Conservation (phyloP, 306 rosid species). For the Phaseolus lunatus region DNA sequence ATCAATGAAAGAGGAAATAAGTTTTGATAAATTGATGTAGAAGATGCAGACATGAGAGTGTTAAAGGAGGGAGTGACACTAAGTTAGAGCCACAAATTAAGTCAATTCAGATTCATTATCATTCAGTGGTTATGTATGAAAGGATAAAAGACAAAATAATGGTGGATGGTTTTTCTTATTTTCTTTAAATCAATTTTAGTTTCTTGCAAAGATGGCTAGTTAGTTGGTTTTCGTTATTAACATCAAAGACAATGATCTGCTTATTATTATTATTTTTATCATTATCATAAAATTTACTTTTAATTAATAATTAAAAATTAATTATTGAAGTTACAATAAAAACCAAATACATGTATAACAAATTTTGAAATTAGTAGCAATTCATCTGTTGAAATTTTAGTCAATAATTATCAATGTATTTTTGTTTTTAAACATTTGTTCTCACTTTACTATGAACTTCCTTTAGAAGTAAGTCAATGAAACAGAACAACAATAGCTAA, state of each 20-base stretch:
- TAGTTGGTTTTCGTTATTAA: not conserved
- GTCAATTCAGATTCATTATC: constrained; percentile 29
- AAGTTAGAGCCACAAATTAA: not conserved
- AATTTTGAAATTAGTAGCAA: not conserved
- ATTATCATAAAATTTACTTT: not conserved
- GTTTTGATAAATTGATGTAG: constrained; percentile 1
- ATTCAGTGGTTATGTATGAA: constrained; percentile 18
- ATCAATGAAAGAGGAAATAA: constrained; percentile 6
- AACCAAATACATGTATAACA: not conserved
- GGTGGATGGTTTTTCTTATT: not conserved
- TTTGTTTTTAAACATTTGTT: not conserved
- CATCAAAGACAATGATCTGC: not conserved
- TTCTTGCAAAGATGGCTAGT: not conserved
- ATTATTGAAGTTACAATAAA: not conserved
- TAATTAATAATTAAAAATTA: no score
- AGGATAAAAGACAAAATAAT: constrained; percentile 21
- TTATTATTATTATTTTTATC: not conserved
- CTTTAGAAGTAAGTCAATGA: no score
- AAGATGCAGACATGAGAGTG: constrained; percentile 12
- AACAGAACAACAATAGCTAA: no score
- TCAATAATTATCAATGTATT: not conserved
- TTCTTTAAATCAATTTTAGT: not conserved
- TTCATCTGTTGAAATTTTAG: no score
- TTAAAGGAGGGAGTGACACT: constrained; percentile 1
- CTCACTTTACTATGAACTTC: not conserved